Conservation (phyloP, 164 flowering plant genomes). For the Euptelea pleiosperma region DNA sequence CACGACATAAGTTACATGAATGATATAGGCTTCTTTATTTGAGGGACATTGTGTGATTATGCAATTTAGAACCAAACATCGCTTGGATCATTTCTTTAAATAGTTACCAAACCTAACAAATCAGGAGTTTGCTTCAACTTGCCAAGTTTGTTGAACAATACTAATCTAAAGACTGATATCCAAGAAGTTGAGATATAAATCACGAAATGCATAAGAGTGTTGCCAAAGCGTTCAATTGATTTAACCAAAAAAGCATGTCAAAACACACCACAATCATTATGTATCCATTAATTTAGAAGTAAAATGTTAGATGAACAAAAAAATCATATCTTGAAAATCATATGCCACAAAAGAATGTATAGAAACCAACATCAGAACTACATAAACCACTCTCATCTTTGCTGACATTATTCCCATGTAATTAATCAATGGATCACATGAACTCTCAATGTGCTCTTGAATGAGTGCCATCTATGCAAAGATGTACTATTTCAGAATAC, state of each 20-base stretch:
- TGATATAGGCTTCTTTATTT: too few relatives aligned
- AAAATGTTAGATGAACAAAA: slow-evolving; percentile 4
- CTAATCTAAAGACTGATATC: too few relatives aligned
- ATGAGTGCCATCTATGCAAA: slow-evolving; percentile 17
- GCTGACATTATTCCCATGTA: slow-evolving; percentile 12
- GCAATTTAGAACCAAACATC: too few relatives aligned
- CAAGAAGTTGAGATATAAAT: too few relatives aligned
- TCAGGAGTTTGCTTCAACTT: too few relatives aligned
- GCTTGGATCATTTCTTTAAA: too few relatives aligned
- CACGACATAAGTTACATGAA: too few relatives aligned
- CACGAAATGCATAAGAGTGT: too few relatives aligned
- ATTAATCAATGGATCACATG: slow-evolving; percentile 1
- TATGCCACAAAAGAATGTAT: slow-evolving; percentile 31
- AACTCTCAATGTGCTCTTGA: background rate
- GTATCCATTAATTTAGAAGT: background rate
- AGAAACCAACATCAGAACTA: slow-evolving; percentile 26
- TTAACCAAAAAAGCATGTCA: background rate
- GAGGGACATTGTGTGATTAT: too few relatives aligned
- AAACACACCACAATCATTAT: background rate
- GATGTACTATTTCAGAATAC: background rate
- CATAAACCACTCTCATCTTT: slow-evolving; percentile 30
- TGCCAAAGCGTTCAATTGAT: too few relatives aligned
- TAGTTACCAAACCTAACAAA: too few relatives aligned
- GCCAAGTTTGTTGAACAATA: too few relatives aligned
- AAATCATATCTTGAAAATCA: slow-evolving; percentile 38